Percentiles rank a stretch among this genome's conserved stretches.
phyloP scores from a whole-genome alignment of 306 rosid species.

The Vicia villosa region DNA sequence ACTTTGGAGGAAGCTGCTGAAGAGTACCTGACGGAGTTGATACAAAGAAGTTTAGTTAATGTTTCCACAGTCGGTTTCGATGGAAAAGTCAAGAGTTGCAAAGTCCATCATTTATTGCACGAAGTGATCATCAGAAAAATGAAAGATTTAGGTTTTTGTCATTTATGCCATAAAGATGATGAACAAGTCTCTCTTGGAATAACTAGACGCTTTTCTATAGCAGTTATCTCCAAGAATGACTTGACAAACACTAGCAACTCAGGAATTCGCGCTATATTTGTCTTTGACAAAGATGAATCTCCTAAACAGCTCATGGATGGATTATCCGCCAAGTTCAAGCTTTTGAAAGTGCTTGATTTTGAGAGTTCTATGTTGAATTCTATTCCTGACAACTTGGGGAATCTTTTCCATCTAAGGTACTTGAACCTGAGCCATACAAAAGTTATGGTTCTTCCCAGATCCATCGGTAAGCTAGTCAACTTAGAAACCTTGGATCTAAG shows the following conservation, averaged over 20 bases:
- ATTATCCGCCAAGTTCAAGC: neutral
- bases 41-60: slow-evolving; percentile 39
- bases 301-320: neutral
- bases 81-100: slow-evolving; percentile 27
- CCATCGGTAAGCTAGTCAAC: neutral
- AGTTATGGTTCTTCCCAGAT: neutral
- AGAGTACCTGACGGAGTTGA: slow-evolving; percentile 32
- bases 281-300: neutral
- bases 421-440: no score
- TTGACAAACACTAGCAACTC: neutral
- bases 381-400: slow-evolving; percentile 11
- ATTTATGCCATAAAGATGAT: neutral
- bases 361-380: neutral
- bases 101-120: slow-evolving; percentile 27
- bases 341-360: slow-evolving; percentile 13
- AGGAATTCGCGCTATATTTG: neutral
- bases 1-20: slow-evolving; percentile 30
- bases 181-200: neutral
- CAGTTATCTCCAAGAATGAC: neutral
- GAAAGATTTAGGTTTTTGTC: slow-evolving; percentile 15
- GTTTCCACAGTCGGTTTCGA: neutral
- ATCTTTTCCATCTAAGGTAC: slow-evolving; percentile 16
- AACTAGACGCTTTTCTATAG: slow-evolving; percentile 15
- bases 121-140: slow-evolving; percentile 27
- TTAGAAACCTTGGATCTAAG: slow-evolving; percentile 14